phyloP scores from a whole-genome alignment of 495 filamentous ascomycete species.

The Xylaria bambusicola region DNA sequence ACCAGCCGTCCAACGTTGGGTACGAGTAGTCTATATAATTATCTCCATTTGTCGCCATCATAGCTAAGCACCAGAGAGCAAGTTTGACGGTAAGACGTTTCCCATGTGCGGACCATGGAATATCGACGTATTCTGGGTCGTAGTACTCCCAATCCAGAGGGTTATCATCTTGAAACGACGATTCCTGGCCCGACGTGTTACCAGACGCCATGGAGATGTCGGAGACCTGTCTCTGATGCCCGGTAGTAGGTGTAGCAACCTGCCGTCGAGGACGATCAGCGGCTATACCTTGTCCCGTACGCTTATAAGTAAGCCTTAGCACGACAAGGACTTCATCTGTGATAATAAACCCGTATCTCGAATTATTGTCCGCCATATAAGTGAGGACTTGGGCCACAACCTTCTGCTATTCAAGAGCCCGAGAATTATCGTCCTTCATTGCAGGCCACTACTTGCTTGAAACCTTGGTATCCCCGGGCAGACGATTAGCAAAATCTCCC shows the following conservation, averaged over 20 bases:
- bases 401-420: not conserved
- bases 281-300: not conserved
- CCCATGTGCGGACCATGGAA: not conserved
- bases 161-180: not conserved
- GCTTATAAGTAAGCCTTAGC: not conserved
- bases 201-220: not conserved
- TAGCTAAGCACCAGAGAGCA: conserved; percentile 7
- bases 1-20: not conserved
- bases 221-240: not conserved
- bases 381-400: not conserved
- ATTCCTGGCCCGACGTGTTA: not conserved
- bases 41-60: conserved; percentile 1
- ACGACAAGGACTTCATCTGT: not conserved
- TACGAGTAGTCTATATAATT: conserved; percentile 1
- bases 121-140: not conserved
- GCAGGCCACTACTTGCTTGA: not conserved
- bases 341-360: not conserved
- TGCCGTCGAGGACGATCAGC: not conserved
- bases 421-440: not conserved
- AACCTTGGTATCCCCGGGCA: not conserved
- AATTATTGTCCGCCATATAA: not conserved
- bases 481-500: not conserved
- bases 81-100: conserved; percentile 2
- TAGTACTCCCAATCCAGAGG: not conserved
- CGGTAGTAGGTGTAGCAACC: too few species aligned